These are phyloP conservation scores for Lentinula novae-zelandiae DNA, from an alignment of 1,284 basidiomycete genomes.

Conservation along the genomic window DNA sequence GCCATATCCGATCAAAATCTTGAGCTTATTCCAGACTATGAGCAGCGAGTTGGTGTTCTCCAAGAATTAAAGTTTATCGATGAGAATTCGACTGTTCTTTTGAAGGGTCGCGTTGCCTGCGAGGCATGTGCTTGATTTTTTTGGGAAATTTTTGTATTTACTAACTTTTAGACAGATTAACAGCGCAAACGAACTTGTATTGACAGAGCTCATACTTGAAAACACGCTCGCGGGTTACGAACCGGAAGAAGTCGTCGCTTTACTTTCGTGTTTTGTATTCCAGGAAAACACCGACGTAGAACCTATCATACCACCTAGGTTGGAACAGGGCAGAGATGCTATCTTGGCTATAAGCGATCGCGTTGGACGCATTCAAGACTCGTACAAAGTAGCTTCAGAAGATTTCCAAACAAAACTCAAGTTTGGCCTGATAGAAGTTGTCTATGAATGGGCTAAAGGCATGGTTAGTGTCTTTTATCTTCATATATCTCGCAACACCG, in stretches of 20 bases:
- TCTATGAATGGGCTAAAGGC: conserved; percentile 98
- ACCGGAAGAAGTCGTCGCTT: conserved; percentile 95
- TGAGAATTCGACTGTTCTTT: conserved; percentile 88
- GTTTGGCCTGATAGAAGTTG: conserved; percentile 90
- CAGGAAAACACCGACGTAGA: conserved; percentile 94
- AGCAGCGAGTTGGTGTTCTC: conserved; percentile 89
- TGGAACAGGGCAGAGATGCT: conserved; percentile 77
- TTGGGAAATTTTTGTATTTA: not conserved
- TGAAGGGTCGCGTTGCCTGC: conserved; percentile 98
- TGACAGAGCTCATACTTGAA: conserved; percentile 96
- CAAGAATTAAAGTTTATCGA: conserved; percentile 92
- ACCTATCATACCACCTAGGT: conserved; percentile 73
- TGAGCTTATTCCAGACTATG: conserved; percentile 95
- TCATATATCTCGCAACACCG: not conserved
- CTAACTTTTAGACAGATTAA: conserved; percentile 68
- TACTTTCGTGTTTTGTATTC: conserved; percentile 95
- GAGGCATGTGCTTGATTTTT: conserved; percentile 52
- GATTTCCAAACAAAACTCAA: conserved; percentile 78
- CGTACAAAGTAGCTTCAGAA: conserved; percentile 75
- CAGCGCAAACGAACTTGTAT: conserved; percentile 91
- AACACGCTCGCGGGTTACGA: conserved; percentile 89
- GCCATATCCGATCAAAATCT: conserved; percentile 95
- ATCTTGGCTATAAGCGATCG: conserved; percentile 84
- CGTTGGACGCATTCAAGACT: conserved; percentile 76
- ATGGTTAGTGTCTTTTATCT: conserved; percentile 59